Percentiles rank a stretch among this genome's conserved stretches.
These are phyloP conservation scores for Medicago lupulina DNA, from an alignment of 306 rosid species.

Conservation along the genomic window DNA sequence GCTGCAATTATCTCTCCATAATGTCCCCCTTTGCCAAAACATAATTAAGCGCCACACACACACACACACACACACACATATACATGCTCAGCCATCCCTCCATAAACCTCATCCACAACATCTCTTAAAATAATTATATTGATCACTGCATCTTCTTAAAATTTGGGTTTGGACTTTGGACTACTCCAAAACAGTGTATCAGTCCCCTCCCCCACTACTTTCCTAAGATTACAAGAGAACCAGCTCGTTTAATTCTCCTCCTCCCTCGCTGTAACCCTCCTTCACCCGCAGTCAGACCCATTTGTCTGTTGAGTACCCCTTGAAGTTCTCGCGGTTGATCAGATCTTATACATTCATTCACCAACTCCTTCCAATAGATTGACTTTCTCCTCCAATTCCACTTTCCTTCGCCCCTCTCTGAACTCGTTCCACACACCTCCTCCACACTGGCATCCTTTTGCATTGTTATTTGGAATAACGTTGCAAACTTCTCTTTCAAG, in stretches of 20 bases:
- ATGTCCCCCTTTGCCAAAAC: background rate
- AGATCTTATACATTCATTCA: background rate
- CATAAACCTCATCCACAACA: background rate
- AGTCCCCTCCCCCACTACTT: no score
- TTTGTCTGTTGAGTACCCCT: background rate
- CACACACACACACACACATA: no score
- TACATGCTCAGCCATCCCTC: background rate
- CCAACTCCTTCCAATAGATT: background rate
- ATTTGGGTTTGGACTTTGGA: background rate
- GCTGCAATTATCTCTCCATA: background rate
- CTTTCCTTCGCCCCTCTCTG: background rate
- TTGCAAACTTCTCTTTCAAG: background rate
- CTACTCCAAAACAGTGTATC: no score
- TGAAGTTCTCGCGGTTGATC: background rate
- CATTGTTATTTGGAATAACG: background rate
- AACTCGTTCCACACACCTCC: background rate
- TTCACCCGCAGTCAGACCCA: background rate
- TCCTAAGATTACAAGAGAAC: background rate
- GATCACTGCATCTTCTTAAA: background rate
- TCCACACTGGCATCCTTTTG: background rate
- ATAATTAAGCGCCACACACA: background rate
- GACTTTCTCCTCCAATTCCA: conserved; percentile 1
- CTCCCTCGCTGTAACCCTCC: background rate
- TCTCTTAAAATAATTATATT: background rate
- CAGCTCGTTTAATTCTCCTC: background rate